Conservation (phyloP, 2,329 filamentous ascomycete genomes). For the Ophiosphaerella narmari region DNA sequence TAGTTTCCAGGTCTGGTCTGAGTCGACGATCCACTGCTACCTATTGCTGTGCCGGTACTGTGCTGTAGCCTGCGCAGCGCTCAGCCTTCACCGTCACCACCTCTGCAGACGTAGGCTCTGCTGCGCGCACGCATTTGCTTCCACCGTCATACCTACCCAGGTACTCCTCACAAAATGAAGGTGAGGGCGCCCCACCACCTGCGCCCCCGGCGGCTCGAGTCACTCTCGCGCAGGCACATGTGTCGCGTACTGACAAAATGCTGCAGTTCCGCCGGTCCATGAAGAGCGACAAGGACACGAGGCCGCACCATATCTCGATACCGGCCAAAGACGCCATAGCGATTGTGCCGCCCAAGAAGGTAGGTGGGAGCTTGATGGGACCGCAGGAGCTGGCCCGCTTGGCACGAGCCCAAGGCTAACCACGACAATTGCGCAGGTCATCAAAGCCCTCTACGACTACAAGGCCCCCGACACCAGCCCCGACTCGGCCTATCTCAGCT, state of each 20-base stretch:
- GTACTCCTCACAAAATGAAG: not conserved
- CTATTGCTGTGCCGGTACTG: not conserved
- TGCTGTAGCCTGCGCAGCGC: not conserved
- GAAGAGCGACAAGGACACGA: slow-evolving; percentile 82
- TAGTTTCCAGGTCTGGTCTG: not conserved
- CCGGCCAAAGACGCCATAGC: slow-evolving; percentile 84
- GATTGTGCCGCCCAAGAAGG: slow-evolving; percentile 92
- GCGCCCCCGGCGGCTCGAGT: slow-evolving; percentile 17
- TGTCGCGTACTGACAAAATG: slow-evolving; percentile 24
- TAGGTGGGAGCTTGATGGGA: slow-evolving; percentile 41
- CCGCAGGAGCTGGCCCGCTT: slow-evolving; percentile 2
- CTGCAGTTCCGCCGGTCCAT: slow-evolving; percentile 76
- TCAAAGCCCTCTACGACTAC: slow-evolving; percentile 96
- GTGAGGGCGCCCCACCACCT: slow-evolving; percentile 10
- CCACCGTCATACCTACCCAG: not conserved
- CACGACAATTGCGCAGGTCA: slow-evolving; percentile 67
- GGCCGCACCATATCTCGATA: slow-evolving; percentile 74
- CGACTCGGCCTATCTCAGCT: slow-evolving; percentile 71
- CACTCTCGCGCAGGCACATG: slow-evolving; percentile 16
- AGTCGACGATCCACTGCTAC: not conserved
- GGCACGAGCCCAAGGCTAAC: slow-evolving; percentile 33
- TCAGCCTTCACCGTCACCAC: too few species aligned
- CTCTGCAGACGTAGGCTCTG: too few species aligned
- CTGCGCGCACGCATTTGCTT: not conserved
- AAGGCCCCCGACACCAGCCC: slow-evolving; percentile 71